Conservation (phyloP, 2,329 filamentous ascomycete genomes). For the Zymoseptoria ardabiliae region DNA sequence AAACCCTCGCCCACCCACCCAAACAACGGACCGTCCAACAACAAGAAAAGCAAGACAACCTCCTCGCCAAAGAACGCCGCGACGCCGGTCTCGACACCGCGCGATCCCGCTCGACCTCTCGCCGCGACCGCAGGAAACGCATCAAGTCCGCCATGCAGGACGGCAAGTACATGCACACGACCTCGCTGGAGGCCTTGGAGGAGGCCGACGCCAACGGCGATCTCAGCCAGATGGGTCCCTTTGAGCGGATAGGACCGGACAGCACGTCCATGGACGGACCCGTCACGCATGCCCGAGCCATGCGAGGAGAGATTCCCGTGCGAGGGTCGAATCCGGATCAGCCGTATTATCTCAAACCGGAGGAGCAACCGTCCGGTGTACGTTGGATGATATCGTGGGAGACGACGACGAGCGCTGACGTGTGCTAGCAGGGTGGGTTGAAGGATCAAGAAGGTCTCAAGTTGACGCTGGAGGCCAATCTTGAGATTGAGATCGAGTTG, state of each 20-base stretch:
- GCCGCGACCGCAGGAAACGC: conserved; percentile 41
- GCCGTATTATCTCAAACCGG: conserved; percentile 33
- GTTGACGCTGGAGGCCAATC: conserved; percentile 66
- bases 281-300: conserved; percentile 47
- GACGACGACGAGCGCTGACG: background rate
- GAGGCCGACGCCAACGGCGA: conserved; percentile 46
- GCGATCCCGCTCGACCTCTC: conserved; percentile 41
- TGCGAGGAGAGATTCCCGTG: conserved; percentile 50
- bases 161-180: conserved; percentile 47
- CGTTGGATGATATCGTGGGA: conserved; percentile 3
- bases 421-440: conserved; percentile 25
- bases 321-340: conserved; percentile 46
- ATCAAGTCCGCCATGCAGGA: conserved; percentile 39
- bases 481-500: conserved; percentile 76
- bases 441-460: conserved; percentile 60
- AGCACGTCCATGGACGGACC: conserved; percentile 51
- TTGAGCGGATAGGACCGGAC: conserved; percentile 50
- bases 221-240: conserved; percentile 42
- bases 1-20: conserved; percentile 19
- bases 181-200: conserved; percentile 42
- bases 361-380: conserved; percentile 16
- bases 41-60: conserved; percentile 40
- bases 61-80: conserved; percentile 27
- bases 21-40: conserved; percentile 37
- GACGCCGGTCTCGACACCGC: conserved; percentile 33